Percentiles rank a stretch among this genome's conserved stretches.
phyloP scores from a whole-genome alignment of 805 yeast genomes.

The Teunomyces tritomae region DNA sequence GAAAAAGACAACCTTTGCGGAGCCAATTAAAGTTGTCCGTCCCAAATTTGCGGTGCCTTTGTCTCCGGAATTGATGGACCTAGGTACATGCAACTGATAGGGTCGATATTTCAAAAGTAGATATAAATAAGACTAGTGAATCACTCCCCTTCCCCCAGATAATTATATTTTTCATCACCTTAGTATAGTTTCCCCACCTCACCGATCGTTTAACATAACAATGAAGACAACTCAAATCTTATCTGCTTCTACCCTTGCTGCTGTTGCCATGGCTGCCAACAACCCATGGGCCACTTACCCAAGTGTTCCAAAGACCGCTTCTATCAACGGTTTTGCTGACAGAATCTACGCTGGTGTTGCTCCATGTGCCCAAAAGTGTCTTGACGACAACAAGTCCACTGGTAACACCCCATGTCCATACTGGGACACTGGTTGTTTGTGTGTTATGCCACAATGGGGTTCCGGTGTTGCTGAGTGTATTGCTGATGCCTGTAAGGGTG shows the following conservation, averaged over 20 bases:
- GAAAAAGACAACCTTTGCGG: neutral
- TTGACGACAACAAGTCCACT: conserved; percentile 22
- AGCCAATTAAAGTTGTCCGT: neutral
- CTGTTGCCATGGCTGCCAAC: conserved; percentile 18
- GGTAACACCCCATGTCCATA: conserved; percentile 50
- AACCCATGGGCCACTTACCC: conserved; percentile 45
- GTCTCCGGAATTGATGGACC: neutral
- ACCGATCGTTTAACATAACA: neutral
- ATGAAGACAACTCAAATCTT: conserved; percentile 2
- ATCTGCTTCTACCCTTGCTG: conserved; percentile 8
- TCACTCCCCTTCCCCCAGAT: neutral
- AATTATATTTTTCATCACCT: neutral
- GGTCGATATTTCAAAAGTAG: neutral
- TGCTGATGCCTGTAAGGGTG: conserved; percentile 35
- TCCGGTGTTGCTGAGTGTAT: conserved; percentile 44
- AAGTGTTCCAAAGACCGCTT: conserved; percentile 44
- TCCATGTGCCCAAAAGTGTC: conserved; percentile 43
- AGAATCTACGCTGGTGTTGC: conserved; percentile 39
- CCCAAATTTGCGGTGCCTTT: neutral
- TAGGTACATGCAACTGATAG: neutral
- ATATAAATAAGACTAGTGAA: neutral
- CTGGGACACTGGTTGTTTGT: conserved; percentile 52
- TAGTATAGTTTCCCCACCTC: too few relatives aligned
- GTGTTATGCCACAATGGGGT: conserved; percentile 48
- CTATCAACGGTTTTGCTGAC: conserved; percentile 50